These are phyloP conservation scores for Plasmodium cynomolgi DNA, from an alignment of 169 alveolate species.

Conservation along the genomic window DNA sequence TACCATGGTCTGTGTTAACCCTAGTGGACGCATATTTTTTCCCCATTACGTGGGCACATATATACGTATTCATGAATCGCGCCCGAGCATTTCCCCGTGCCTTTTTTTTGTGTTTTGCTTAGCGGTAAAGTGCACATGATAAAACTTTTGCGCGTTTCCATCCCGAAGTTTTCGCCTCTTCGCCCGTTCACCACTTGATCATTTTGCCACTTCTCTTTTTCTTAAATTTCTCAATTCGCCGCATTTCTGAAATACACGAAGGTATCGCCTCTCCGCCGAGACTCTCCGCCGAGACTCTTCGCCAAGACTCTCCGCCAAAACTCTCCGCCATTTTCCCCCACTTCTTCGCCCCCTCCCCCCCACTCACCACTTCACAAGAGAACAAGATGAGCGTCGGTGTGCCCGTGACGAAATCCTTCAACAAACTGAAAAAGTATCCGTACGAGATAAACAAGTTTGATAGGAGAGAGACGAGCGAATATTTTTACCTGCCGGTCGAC, in stretches of 20 bases:
- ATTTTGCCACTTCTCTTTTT: neutral
- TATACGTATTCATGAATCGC: neutral
- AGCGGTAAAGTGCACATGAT: neutral
- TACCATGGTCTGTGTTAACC: neutral
- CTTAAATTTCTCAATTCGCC: neutral
- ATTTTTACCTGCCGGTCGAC: slow-evolving; percentile 88
- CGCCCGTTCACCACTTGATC: neutral
- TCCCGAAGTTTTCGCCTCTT: neutral
- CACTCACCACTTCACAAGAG: neutral
- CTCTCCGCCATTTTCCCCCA: neutral
- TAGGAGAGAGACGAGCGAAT: slow-evolving; percentile 84
- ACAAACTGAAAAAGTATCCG: slow-evolving; percentile 76
- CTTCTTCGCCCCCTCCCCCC: neutral
- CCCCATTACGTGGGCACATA: neutral
- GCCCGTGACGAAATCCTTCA: slow-evolving; percentile 79
- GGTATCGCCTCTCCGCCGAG: neutral
- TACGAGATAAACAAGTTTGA: slow-evolving; percentile 79
- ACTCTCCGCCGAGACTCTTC: neutral
- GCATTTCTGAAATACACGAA: neutral
- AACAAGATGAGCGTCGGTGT: slow-evolving; percentile 74
- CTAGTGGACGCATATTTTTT: neutral
- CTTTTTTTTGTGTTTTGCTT: neutral
- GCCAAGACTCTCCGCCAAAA: neutral
- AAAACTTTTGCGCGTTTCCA: neutral
- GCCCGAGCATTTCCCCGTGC: neutral